phyloP scores from a whole-genome alignment of 257 asterid species.

The Rauvolfia tetraphylla region DNA sequence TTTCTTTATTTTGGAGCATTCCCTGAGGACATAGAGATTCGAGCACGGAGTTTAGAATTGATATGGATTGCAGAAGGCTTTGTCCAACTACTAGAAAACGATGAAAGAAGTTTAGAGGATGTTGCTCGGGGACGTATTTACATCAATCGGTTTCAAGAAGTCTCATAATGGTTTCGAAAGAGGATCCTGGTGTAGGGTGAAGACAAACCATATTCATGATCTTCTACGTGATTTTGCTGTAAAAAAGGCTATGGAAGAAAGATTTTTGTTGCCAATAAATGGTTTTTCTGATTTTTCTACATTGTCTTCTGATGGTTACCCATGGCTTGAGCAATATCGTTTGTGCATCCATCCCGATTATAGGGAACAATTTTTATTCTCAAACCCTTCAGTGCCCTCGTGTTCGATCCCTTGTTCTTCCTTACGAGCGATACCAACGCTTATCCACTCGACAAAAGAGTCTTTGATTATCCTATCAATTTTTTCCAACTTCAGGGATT shows the following conservation, averaged over 20 bases:
- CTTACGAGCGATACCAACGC: too few species aligned
- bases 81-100: not conserved
- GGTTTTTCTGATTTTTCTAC: not conserved
- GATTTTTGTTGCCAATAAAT: too few species aligned
- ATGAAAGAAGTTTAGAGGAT: not conserved
- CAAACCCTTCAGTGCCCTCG: too few species aligned
- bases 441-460: too few species aligned
- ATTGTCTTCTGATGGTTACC: not conserved
- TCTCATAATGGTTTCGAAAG: not conserved
- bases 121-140: slow-evolving; percentile 10
- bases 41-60: not conserved
- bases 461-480: too few species aligned
- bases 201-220: slow-evolving; percentile 12
- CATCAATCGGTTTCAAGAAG: slow-evolving; percentile 2
- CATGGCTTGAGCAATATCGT: not conserved
- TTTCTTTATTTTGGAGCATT: slow-evolving; percentile 10
- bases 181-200: slow-evolving; percentile 1
- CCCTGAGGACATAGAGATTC: not conserved
- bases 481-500: too few species aligned
- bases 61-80: slow-evolving; percentile 12
- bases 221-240: slow-evolving; percentile 6
- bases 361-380: too few species aligned
- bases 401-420: too few species aligned
- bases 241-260: slow-evolving; percentile 9
- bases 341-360: not conserved